Evolutionary conservation across 1,139 yeast genomes (phyloP).

Genomic region (Keqinozyma sinolaborantium): DNA sequence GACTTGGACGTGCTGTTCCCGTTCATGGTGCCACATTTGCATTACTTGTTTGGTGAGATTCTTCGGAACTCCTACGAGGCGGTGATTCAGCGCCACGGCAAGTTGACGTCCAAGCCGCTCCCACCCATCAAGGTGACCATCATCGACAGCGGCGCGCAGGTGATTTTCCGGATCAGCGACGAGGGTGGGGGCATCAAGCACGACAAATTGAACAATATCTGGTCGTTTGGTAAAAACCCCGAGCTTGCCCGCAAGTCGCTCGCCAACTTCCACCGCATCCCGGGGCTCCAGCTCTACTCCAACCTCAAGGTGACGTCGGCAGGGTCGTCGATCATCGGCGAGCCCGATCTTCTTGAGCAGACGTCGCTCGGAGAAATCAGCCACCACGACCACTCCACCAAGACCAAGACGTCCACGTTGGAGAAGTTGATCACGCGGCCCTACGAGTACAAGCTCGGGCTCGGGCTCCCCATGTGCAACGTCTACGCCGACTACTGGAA

Average conservation of each 20-base stretch:
- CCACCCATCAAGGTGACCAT: constrained; percentile 75
- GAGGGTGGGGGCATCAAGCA: constrained; percentile 82
- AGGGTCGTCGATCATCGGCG: constrained; percentile 34
- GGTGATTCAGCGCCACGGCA: constrained; percentile 48
- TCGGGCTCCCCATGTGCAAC: constrained; percentile 88
- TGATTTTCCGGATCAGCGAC: constrained; percentile 78
- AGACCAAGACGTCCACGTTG: constrained; percentile 32
- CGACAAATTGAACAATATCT: constrained; percentile 56
- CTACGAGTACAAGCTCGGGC: constrained; percentile 70
- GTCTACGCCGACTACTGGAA: constrained; percentile 97
- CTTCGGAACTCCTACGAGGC: constrained; percentile 83
- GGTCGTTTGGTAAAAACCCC: constrained; percentile 81
- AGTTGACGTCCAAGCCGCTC: constrained; percentile 29
- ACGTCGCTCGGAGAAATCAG: constrained; percentile 43
- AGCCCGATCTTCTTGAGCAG: constrained; percentile 18
- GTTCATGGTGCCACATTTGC: constrained; percentile 81
- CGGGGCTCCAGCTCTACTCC: constrained; percentile 50
- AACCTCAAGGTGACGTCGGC: constrained; percentile 37
- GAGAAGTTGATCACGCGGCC: constrained; percentile 62
- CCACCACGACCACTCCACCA: constrained; percentile 17
- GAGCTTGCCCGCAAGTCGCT: constrained; percentile 53
- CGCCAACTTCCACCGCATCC: constrained; percentile 63
- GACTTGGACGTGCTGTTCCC: constrained; percentile 62
- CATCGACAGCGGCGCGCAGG: constrained; percentile 60
- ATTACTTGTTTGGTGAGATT: constrained; percentile 82